These are phyloP conservation scores for Botrytis galanthina DNA, from an alignment of 2,329 filamentous ascomycete species.

Conservation along the genomic window DNA sequence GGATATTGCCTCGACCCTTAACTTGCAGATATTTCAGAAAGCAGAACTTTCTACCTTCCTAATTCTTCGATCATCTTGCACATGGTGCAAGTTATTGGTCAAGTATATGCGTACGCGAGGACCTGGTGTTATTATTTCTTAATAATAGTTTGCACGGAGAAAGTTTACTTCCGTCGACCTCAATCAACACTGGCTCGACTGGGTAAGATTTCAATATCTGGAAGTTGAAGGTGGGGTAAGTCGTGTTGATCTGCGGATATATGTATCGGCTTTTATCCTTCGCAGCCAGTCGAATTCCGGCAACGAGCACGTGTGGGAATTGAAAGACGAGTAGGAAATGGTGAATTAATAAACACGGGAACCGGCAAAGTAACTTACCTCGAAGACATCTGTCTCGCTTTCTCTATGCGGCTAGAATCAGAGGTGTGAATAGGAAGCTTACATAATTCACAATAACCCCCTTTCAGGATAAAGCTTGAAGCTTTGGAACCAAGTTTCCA, in stretches of 20 bases:
- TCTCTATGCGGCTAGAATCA: not conserved
- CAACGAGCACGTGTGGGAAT: not conserved
- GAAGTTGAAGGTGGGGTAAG: slow-evolving; percentile 5
- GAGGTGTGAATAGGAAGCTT: not conserved
- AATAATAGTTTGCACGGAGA: not conserved
- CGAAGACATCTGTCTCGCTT: not conserved
- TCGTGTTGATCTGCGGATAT: not conserved
- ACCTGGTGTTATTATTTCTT: not conserved
- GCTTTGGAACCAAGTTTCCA: not conserved
- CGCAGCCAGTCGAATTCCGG: not conserved
- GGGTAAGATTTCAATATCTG: not conserved
- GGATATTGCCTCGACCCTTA: not conserved
- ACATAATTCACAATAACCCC: not conserved
- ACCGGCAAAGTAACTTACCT: not conserved
- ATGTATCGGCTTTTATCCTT: slow-evolving; percentile 1
- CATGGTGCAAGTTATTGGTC: slow-evolving; percentile 3
- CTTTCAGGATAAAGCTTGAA: not conserved
- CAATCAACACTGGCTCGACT: not conserved
- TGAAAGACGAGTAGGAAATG: not conserved
- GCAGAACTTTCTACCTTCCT: slow-evolving; percentile 19
- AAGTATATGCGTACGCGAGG: not conserved
- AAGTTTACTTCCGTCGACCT: not conserved
- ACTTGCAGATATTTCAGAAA: slow-evolving; percentile 10
- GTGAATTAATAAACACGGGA: not conserved
- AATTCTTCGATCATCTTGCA: slow-evolving; percentile 9